Base-by-base conservation (phyloP, 1,284 basidiomycete genomes). In the Apiotrichum mycotoxinovorans region DNA sequence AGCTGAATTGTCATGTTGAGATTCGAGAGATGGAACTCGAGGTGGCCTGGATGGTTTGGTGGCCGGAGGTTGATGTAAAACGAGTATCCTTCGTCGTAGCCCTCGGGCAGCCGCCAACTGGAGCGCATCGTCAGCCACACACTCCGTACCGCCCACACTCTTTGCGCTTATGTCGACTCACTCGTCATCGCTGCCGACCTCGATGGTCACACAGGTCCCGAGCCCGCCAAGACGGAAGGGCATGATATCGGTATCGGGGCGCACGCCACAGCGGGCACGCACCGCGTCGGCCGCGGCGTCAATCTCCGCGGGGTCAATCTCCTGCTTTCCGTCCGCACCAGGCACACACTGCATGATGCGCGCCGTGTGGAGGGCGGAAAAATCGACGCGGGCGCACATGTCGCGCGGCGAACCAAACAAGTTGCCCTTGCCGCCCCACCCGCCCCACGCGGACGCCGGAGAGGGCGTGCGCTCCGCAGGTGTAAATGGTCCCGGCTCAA, bases 281-380 rank as follows among this genome's bases (percentile, higher is more conserved):
- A 49, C 47, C 4, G 47, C 47, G 25, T 49, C 35, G 9, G 47
- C 47, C 14, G 47, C 47, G 1, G 47, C 47, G n/a, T 38, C 25
- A 15, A 49, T 35, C 23, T 49, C 47, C 23, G 34, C 47, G 25
- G 34, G 47, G 25, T 49, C 35, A 10, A 49, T 26, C 34, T 49
- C 47, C 14, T 23, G 34, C 25, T 26, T 38, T 4, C 47, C 47
- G 47, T 49, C 47, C 2, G 47, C 47, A 23, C 34, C 47, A 23
- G 47, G 47, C 1, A 46, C 44, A 14, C 26, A 30, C 44, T 46
- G 44, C 34, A 49, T 35, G 47, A 49, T 49, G 35, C 47, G 47
- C 4, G 47, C 47, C 18, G 47, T 49, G 23, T 37, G 47, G 22
- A 49, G 23, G 3, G 47, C 23, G 17, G 47, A 35, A n/a, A 35